These are phyloP conservation scores for Thermochaetoides dissita DNA, from an alignment of 2,329 filamentous ascomycete species.

Conservation along the genomic window DNA sequence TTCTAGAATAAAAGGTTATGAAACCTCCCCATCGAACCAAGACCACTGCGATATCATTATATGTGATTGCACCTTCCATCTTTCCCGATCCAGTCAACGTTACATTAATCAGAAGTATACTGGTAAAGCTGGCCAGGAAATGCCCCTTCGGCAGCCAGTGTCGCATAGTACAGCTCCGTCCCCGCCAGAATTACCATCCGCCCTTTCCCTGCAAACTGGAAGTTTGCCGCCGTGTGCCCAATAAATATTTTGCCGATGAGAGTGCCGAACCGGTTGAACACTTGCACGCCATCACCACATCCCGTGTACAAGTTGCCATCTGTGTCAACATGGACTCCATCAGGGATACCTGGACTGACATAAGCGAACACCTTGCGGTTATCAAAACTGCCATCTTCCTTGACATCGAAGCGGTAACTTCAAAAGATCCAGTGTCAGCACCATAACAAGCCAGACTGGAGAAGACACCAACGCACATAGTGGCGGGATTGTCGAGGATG, in stretches of 20 bases:
- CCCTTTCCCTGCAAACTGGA: slow-evolving; percentile 31
- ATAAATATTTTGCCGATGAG: slow-evolving; percentile 44
- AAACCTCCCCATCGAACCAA: too few species aligned
- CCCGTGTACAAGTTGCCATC: slow-evolving; percentile 42
- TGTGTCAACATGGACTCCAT: slow-evolving; percentile 41
- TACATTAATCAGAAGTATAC: too few species aligned
- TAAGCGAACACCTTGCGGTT: slow-evolving; percentile 44
- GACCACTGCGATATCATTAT: too few species aligned
- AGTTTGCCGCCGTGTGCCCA: slow-evolving; percentile 31
- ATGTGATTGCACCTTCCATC: too few species aligned
- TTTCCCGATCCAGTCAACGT: too few species aligned
- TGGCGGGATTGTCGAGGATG: slow-evolving; percentile 28
- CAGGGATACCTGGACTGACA: slow-evolving; percentile 37
- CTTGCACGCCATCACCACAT: slow-evolving; percentile 36
- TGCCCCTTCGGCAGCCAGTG: slow-evolving; percentile 16
- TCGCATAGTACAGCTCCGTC: slow-evolving; percentile 27
- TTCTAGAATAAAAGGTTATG: too few species aligned
- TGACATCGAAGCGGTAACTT: slow-evolving; percentile 33
- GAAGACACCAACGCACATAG: slow-evolving; percentile 29
- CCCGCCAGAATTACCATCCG: slow-evolving; percentile 29
- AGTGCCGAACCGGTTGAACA: slow-evolving; percentile 33
- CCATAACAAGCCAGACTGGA: not conserved
- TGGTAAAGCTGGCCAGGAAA: slow-evolving; percentile 11
- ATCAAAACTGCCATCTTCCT: slow-evolving; percentile 30
- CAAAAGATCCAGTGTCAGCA: not conserved